phyloP scores from a whole-genome alignment of 805 yeast species.

The Isabelozyma heimii region DNA sequence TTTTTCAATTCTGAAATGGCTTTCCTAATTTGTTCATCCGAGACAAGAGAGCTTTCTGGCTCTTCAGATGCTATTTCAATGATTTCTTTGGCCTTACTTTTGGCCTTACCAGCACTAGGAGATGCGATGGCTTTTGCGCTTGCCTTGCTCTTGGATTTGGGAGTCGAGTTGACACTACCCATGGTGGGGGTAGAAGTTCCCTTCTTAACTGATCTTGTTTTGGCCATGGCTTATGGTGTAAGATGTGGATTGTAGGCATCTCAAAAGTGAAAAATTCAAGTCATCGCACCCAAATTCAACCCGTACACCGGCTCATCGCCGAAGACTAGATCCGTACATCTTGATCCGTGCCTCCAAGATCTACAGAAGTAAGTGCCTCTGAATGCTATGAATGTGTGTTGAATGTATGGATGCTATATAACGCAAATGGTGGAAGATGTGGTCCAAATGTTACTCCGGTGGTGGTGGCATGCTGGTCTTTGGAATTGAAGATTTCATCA shows the following conservation, averaged over 20 bases:
- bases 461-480: constrained; percentile 38
- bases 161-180: not conserved
- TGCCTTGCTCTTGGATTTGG: not conserved
- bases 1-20: constrained; percentile 68
- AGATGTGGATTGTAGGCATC: not conserved
- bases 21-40: constrained; percentile 18
- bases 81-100: constrained; percentile 13
- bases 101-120: constrained; percentile 17
- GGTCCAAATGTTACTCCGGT: not conserved
- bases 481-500: constrained; percentile 11
- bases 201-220: constrained; percentile 28
- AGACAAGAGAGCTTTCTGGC: not conserved
- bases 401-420: too few species aligned
- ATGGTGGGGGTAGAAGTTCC: constrained; percentile 19
- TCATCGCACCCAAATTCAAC: not conserved
- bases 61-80: constrained; percentile 1
- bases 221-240: constrained; percentile 21
- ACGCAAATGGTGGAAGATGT: too few species aligned
- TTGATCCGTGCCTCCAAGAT: not conserved
- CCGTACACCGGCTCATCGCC: not conserved
- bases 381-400: not conserved
- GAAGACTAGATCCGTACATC: too few species aligned
- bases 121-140: not conserved
- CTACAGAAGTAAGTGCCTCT: not conserved
- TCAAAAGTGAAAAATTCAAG: not conserved